Evolutionary conservation across 1,284 basidiomycete genomes (phyloP).

Genomic region (Ceratobasidium sp.): DNA sequence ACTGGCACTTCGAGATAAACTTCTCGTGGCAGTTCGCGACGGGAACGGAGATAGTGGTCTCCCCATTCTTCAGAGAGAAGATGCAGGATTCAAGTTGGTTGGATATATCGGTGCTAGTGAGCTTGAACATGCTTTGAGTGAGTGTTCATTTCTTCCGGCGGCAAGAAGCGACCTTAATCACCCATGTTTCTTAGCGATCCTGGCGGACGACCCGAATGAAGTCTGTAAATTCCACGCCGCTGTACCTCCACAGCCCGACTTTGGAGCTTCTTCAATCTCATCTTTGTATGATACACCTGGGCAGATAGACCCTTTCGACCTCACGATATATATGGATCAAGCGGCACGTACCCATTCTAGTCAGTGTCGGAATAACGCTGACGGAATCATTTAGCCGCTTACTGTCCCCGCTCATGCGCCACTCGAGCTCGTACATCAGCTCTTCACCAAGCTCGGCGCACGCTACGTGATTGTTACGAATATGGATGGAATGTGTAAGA

Average conservation of each 20-base stretch:
- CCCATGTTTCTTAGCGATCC: constrained; percentile 59
- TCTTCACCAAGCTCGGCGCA: constrained; percentile 92
- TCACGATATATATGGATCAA: constrained; percentile 89
- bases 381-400: constrained; percentile 58
- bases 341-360: constrained; percentile 54
- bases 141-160: constrained; percentile 45
- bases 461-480: constrained; percentile 88
- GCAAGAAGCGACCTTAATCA: not conserved
- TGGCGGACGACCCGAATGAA: constrained; percentile 74
- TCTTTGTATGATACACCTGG: constrained; percentile 59
- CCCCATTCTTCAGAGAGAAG: constrained; percentile 69
- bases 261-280: constrained; percentile 62
- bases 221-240: constrained; percentile 65
- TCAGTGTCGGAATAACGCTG: constrained; percentile 40
- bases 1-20: constrained; percentile 68
- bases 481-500: constrained; percentile 79
- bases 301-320: constrained; percentile 73
- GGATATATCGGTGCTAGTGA: constrained; percentile 94
- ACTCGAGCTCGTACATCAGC: constrained; percentile 86
- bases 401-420: constrained; percentile 84
- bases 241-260: constrained; percentile 51
- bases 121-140: constrained; percentile 91
- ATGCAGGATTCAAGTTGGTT: constrained; percentile 69
- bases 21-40: constrained; percentile 62
- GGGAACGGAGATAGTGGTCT: constrained; percentile 87